Conservation (phyloP, 2,329 filamentous ascomycete genomes). For the Pestalotiopsis sp. region DNA sequence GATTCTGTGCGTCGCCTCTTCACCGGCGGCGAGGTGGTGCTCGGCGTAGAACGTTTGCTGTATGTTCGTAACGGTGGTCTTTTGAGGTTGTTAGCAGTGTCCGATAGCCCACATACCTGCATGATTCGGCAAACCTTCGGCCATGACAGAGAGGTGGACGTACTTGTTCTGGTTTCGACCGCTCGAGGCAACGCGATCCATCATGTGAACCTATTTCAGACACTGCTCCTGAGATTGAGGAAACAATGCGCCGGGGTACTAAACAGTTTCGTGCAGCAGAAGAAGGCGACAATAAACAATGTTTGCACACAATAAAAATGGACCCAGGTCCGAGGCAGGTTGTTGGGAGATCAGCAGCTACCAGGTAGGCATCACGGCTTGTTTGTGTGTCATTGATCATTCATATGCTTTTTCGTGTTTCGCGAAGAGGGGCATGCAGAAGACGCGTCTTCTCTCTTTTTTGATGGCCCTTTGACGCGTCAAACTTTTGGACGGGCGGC, state of each 20-base stretch:
- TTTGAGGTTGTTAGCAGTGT: background rate
- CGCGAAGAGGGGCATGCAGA: background rate
- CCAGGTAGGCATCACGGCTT: background rate
- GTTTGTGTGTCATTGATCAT: background rate
- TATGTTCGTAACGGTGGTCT: slow-evolving; percentile 36
- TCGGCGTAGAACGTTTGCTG: slow-evolving; percentile 32
- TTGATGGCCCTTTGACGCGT: background rate
- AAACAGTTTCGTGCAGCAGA: background rate
- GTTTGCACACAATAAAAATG: background rate
- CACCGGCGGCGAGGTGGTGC: slow-evolving; percentile 22
- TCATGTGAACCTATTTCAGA: background rate
- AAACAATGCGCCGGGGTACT: background rate
- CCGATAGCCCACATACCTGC: background rate
- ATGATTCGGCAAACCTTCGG: background rate
- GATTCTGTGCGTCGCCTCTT: slow-evolving; percentile 27
- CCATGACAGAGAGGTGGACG: background rate
- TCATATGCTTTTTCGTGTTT: background rate
- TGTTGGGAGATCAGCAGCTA: background rate
- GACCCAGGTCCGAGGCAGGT: background rate
- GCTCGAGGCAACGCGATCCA: background rate
- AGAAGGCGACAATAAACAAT: background rate
- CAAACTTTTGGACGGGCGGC: background rate
- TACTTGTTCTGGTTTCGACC: background rate
- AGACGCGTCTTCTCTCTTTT: background rate
- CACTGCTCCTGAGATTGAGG: background rate